Evolutionary conservation across 2,329 filamentous ascomycete genomes (phyloP).

Genomic region (Amauroascus niger): DNA sequence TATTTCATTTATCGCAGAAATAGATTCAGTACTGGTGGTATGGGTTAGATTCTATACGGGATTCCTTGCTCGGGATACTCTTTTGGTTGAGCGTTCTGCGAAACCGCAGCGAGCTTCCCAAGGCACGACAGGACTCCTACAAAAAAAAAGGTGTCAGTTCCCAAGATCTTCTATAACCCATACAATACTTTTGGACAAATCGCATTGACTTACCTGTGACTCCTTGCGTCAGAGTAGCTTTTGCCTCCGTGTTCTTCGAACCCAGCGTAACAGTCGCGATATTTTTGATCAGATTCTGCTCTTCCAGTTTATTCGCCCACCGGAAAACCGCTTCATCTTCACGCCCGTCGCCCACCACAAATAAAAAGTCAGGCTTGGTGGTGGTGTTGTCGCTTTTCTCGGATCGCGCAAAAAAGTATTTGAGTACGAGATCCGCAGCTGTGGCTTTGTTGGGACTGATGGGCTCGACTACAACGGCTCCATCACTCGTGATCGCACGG

Average conservation of each 20-base stretch:
- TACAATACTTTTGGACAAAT: too few species aligned
- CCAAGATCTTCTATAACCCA: neutral
- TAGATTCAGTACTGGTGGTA: neutral
- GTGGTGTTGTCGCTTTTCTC: slow-evolving; percentile 28
- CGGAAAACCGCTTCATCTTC: slow-evolving; percentile 91
- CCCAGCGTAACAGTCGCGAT: slow-evolving; percentile 82
- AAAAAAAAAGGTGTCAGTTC: neutral
- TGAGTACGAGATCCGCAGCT: slow-evolving; percentile 65
- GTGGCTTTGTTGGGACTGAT: slow-evolving; percentile 80
- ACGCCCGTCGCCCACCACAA: slow-evolving; percentile 81
- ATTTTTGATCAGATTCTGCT: slow-evolving; percentile 50
- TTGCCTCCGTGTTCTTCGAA: slow-evolving; percentile 77
- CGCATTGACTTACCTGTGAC: slow-evolving; percentile 62
- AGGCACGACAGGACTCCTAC: slow-evolving; percentile 24
- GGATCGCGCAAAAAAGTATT: slow-evolving; percentile 51
- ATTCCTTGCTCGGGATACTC: neutral
- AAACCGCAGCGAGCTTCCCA: slow-evolving; percentile 17
- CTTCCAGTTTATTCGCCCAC: slow-evolving; percentile 74
- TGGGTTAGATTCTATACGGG: neutral
- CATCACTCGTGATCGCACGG: slow-evolving; percentile 70
- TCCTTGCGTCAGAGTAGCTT: slow-evolving; percentile 76
- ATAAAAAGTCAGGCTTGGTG: slow-evolving; percentile 63
- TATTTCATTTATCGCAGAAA: too few species aligned
- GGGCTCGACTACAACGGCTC: slow-evolving; percentile 74
- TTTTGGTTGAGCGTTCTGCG: neutral